Percentiles rank a stretch among this genome's conserved stretches.
Evolutionary conservation across 2,329 filamentous ascomycete genomes (phyloP).

Genomic region (Gliomastix tumulicola): DNA sequence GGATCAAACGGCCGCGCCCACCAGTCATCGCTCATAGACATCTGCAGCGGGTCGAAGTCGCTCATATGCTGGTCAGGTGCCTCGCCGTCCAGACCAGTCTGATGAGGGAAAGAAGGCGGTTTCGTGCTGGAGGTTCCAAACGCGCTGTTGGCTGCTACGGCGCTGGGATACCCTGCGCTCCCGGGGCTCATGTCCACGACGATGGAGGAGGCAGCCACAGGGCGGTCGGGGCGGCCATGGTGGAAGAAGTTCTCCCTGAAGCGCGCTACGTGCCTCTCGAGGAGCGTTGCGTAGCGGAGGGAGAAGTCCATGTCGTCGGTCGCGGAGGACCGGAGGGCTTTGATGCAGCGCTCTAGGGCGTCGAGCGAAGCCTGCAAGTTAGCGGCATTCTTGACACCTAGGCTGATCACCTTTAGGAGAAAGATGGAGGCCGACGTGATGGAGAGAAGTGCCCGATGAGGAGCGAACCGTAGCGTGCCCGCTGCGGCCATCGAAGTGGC

Average conservation of each 20-base stretch:
- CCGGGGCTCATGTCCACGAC: no score
- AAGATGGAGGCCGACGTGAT: conserved; percentile 14
- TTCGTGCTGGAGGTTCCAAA: no score
- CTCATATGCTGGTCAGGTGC: no score
- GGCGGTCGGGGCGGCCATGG: no score
- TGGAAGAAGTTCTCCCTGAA: conserved; percentile 6
- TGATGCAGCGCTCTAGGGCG: conserved; percentile 9
- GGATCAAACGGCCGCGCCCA: background rate
- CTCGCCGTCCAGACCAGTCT: no score
- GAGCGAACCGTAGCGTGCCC: conserved; percentile 8
- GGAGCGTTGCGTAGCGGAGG: conserved; percentile 11
- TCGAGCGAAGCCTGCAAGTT: no score
- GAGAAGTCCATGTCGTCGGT: conserved; percentile 16
- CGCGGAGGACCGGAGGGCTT: conserved; percentile 5
- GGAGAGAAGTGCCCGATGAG: conserved; percentile 9
- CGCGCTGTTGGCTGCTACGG: no score
- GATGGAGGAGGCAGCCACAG: no score
- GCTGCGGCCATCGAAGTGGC: conserved; percentile 9
- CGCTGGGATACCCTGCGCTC: no score
- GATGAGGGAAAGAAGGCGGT: no score
- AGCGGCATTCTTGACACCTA: conserved; percentile 6
- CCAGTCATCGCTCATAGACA: no score
- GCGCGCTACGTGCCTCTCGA: conserved; percentile 11
- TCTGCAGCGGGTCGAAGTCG: no score
- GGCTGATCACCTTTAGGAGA: conserved; percentile 11